Percentiles rank a stretch among this genome's conserved stretches.
phyloP scores from a whole-genome alignment of 176 grass and related monocot species.

The Tillandsia fasciculata region DNA sequence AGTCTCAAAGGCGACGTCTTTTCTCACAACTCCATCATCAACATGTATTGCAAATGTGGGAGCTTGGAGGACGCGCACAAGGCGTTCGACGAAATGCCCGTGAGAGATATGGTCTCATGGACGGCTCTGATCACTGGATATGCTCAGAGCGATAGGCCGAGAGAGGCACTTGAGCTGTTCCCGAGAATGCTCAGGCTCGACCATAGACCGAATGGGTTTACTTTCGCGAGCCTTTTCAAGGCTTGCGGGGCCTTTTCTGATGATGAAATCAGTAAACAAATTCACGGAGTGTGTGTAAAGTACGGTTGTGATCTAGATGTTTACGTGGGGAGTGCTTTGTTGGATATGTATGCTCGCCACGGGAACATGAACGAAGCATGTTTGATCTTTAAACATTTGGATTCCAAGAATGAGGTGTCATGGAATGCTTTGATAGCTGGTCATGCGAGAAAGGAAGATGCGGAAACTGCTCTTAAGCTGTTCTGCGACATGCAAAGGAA shows the following conservation, averaged over 20 bases:
- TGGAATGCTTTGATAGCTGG: conserved; percentile 65
- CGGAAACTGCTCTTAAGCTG: conserved; percentile 23
- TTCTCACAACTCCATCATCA: conserved; percentile 48
- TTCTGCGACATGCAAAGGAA: conserved; percentile 54
- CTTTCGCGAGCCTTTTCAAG: conserved; percentile 61
- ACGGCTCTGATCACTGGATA: conserved; percentile 59
- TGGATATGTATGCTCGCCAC: conserved; percentile 53
- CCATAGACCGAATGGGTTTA: conserved; percentile 37
- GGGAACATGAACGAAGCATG: conserved; percentile 38
- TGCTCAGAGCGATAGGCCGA: conserved; percentile 43
- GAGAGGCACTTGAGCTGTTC: conserved; percentile 24
- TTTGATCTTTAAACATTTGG: conserved; percentile 33
- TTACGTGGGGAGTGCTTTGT: conserved; percentile 52
- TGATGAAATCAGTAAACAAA: conserved; percentile 11
- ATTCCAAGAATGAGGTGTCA: conserved; percentile 53
- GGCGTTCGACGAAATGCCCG: conserved; percentile 41
- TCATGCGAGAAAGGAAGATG: conserved; percentile 43
- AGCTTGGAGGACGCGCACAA: conserved; percentile 27
- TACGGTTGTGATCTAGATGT: conserved; percentile 36
- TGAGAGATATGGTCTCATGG: conserved; percentile 47
- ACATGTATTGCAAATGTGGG: conserved; percentile 50
- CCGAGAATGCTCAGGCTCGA: conserved; percentile 31
- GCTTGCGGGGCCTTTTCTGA: conserved; percentile 23
- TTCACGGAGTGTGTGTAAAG: conserved; percentile 41
- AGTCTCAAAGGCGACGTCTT: conserved; percentile 29